Percentiles rank a stretch among this genome's conserved stretches.
Conservation (phyloP, 371 early-diverging fungal genomes). For the Mortierella sp. region DNA sequence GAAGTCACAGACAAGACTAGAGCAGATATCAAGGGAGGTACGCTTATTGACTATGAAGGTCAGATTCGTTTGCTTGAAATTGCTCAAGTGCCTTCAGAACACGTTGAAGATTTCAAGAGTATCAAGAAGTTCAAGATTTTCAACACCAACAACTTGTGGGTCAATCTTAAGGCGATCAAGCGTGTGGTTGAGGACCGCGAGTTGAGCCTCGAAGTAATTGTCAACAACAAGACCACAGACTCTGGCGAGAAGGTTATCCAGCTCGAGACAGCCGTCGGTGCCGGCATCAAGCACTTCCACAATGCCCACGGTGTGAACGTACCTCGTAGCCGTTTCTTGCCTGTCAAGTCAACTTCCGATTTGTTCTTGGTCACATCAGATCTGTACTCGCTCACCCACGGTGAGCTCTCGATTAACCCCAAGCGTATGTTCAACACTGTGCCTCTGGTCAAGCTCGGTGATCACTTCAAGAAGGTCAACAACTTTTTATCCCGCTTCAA, state of each 20-base stretch:
- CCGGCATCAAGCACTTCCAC: conserved; percentile 98
- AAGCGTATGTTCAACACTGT: conserved; percentile 94
- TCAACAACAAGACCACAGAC: conserved; percentile 93
- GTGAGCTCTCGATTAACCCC: conserved; percentile 92
- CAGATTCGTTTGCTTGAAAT: conserved; percentile 97
- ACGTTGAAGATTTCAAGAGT: conserved; percentile 99
- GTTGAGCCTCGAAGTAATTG: conserved; percentile 97
- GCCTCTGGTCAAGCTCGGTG: conserved; percentile 97
- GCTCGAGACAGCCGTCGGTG: conserved; percentile 99
- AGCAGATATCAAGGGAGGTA: conserved; percentile 99
- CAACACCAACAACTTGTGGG: conserved; percentile 99
- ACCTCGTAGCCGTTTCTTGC: conserved; percentile 98
- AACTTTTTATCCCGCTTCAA: conserved; percentile 84
- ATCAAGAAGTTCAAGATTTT: conserved; percentile 99
- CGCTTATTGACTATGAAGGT: conserved; percentile 98
- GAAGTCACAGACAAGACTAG: conserved; percentile 99
- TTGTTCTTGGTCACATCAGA: conserved; percentile 98
- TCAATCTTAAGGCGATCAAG: conserved; percentile 96
- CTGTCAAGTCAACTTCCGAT: conserved; percentile 99
- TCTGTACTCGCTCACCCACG: conserved; percentile 94
- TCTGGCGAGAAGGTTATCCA: conserved; percentile 97
- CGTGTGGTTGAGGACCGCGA: conserved; percentile 87
- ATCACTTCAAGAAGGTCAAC: conserved; percentile 97
- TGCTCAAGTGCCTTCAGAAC: conserved; percentile 98
- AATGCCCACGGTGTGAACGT: conserved; percentile 99